Evolutionary conservation across 2,329 filamentous ascomycete species (phyloP).

Genomic region (Pestalotiopsis sp.): DNA sequence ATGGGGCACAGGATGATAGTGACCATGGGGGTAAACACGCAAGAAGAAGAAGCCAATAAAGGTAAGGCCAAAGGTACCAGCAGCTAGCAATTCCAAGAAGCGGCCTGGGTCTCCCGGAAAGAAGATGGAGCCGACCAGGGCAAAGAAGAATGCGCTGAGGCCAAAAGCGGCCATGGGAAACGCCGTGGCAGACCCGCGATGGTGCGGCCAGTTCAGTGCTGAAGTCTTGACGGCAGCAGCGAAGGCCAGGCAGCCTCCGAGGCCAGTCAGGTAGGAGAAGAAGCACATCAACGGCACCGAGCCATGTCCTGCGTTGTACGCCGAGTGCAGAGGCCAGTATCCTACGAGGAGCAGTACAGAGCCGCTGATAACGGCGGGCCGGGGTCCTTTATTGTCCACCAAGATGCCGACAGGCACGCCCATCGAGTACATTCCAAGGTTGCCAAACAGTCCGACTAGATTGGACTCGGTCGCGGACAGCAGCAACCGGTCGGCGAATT

Average conservation of each 20-base stretch:
- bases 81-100: constrained; percentile 79
- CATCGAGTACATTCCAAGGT: constrained; percentile 90
- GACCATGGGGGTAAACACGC: constrained; percentile 64
- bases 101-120: constrained; percentile 83
- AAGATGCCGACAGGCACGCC: constrained; percentile 89
- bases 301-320: constrained; percentile 70
- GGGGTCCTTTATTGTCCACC: constrained; percentile 80
- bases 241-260: constrained; percentile 92
- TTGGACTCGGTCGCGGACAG: constrained; percentile 93
- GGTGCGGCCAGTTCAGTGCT: constrained; percentile 87
- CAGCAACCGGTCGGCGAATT: constrained; percentile 85
- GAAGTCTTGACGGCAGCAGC: constrained; percentile 83
- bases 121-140: constrained; percentile 72
- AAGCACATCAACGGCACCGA: constrained; percentile 71
- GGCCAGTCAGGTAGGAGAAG: constrained; percentile 82
- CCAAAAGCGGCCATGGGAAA: constrained; percentile 93
- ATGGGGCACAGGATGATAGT: constrained; percentile 59
- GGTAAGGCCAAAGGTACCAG: constrained; percentile 77
- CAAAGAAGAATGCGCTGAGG: constrained; percentile 95
- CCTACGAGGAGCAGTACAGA: constrained; percentile 73
- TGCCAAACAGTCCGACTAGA: constrained; percentile 82
- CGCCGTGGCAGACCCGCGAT: constrained; percentile 90
- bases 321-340: constrained; percentile 83
- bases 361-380: constrained; percentile 76
- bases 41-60: constrained; percentile 84